Evolutionary conservation across 176 grass and related monocot genomes (phyloP).

Genomic region (Luzula sylvatica): DNA sequence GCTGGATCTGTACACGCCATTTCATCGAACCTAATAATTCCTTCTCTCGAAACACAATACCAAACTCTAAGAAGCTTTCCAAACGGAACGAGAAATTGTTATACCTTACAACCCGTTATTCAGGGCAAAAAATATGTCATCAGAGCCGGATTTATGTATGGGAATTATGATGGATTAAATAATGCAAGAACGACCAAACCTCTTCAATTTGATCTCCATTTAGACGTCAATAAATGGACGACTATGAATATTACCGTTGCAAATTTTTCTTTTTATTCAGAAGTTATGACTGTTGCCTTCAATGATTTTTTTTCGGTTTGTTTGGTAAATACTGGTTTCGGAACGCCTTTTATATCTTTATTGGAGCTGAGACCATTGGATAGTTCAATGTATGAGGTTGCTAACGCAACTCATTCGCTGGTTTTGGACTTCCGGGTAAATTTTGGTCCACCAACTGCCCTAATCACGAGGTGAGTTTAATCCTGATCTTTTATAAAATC

Average conservation of each 20-base stretch:
- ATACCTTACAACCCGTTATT: neutral
- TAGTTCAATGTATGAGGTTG: neutral
- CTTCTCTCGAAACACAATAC: neutral
- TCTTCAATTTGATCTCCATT: conserved; percentile 18
- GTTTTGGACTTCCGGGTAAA: no score
- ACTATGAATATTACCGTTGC: neutral
- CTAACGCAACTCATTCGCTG: conserved; percentile 8
- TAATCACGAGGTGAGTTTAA: no score
- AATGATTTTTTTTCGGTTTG: conserved; percentile 14
- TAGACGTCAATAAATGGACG: neutral
- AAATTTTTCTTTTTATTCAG: neutral
- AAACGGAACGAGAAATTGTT: conserved; percentile 16
- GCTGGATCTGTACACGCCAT: conserved; percentile 6
- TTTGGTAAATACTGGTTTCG: conserved; percentile 2
- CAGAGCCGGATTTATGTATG: conserved; percentile 21
- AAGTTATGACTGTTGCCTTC: conserved; percentile 3
- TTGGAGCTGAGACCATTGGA: conserved; percentile 28
- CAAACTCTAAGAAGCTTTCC: conserved; percentile 21
- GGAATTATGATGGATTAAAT: conserved; percentile 17
- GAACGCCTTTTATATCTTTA: conserved; percentile 24
- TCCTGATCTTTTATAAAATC: no score
- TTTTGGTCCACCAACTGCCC: no score
- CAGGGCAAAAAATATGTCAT: conserved; percentile 8
- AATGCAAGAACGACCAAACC: no score
- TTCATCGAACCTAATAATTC: neutral